Evolutionary conservation across 306 rosid genomes (phyloP), one percentile per base, ranked within the genome.

Genomic region (Quercus parvula): DNA sequence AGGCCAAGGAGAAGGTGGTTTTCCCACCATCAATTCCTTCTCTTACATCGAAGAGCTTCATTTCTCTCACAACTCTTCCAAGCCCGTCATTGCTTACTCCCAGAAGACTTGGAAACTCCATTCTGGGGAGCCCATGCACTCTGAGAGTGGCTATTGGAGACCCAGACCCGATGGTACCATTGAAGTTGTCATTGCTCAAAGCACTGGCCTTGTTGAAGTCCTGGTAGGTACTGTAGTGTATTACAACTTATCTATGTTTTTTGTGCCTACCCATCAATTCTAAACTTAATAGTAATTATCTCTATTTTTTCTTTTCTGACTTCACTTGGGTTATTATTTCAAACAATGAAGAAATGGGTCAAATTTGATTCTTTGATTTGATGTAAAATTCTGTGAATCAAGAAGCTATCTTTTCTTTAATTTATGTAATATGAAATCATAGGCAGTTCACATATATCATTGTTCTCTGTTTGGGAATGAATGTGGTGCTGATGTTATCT

Each of bases 191-290:
- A 91, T 94, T 83, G 91, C 97, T 76, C 95, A 91, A 75, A 94
- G 98, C 86, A 91, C 89, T 80, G 97, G 92, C 58, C 92, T 94
- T 77, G 95, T 85, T 86, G 98, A 94, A 88, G 94, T 91, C 84
- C 93, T 89, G 92, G 95, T 92, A 64, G 77, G 81, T 35, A 28
- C 46, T 2, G 46, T 3, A 41, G 46, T 2, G 3, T 41, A 8
- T 11, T 11, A 8, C 46, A 2, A 41, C 46, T 41, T 41, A 41
- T 8, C 46, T 41, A 7, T 18, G 9, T 68, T 35, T 67, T 67
- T 19, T 35, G 2, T 17, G 27, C 72, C 9, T 19, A 8, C 31
- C 2, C 66, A 11, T 59, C 31, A 22, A 11, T 24, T 59, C 31
- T 24, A 25, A 59, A 24, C 17, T 1, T 24, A 59, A 27, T 59